Base-by-base conservation (phyloP, 345 rosid genomes). In the Arabidopsis thaliana region DNA sequence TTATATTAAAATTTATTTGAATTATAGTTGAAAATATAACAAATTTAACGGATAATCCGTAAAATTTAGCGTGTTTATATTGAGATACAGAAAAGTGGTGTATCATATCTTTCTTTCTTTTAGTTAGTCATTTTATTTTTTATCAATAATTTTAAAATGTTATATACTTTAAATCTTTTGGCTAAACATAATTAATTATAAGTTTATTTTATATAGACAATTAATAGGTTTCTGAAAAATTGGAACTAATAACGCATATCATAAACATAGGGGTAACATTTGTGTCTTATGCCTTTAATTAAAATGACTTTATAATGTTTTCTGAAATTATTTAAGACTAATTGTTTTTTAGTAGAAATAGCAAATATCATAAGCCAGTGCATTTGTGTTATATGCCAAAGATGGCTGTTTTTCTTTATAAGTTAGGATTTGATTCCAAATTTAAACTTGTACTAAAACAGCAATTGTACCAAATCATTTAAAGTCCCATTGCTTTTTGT, bases 381-480 rank as follows among this genome's bases (percentile, higher is more conserved):
- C 37, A 6, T 57, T 66, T 73, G 49, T 34, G 71, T 9, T 64
- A 6, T 55, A 53, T 33, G 57, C 65, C 57, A 55, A 44, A 53
- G 70, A 8, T 20, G 8, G 50, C 7, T 48, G 24, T 33, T 73
- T 51, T 22, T 23, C 14, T 50, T 37, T 49, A 28, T 28, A 61
- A 28, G 42, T 61, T 25, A 10, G 9, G 69, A 60, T 37, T 51
- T 28, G 4, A 30, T 61, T 40, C 41, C n/a, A 60, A 60, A 9
- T 16, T 5, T 16, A 16, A 51, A 30, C 40, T 72, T 4, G 8
- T 44, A 32, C 23, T 5, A 37, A 33, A 70, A 58, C 65, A 5
- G 45, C 10, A 44, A 30, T 7, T 9, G 34, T 30, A 32, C 22
- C 22, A 60, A 60, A 37, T 16, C 51, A 50, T 12, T 37, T 25